A percentile compares a stretch with the other conserved stretches of the same genome.
phyloP scores from a whole-genome alignment of 202 grass and related monocot genomes.

The Bolboschoenoplectus hybrid region DNA sequence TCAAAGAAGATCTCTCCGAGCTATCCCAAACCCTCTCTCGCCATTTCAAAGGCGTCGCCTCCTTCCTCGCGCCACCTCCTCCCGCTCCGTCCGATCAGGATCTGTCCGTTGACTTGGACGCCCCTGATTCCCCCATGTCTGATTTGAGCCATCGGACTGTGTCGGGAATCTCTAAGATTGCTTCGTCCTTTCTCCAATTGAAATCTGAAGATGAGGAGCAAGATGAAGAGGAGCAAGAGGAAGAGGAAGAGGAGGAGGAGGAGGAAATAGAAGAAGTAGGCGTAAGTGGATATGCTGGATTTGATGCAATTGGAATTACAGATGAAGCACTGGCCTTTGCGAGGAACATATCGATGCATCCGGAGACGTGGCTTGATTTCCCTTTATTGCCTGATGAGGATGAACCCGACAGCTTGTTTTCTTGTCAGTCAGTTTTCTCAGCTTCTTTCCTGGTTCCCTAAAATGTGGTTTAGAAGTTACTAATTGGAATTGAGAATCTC shows the following conservation, averaged over 20 bases:
- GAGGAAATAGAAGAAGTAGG: conserved; percentile 43
- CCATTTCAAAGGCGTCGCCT: conserved; percentile 80
- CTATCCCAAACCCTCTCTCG: conserved; percentile 80
- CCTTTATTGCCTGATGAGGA: conserved; percentile 87
- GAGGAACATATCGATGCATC: conserved; percentile 89
- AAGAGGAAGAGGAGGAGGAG: background rate
- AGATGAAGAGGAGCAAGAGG: background rate
- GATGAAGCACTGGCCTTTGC: conserved; percentile 87
- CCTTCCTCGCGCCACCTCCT: conserved; percentile 69
- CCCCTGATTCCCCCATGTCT: conserved; percentile 67
- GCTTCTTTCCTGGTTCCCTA: background rate
- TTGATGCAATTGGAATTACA: conserved; percentile 77
- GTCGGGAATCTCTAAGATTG: conserved; percentile 75
- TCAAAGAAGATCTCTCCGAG: conserved; percentile 96
- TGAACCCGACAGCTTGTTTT: conserved; percentile 70
- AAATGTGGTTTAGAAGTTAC: conserved; percentile 16
- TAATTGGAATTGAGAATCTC: background rate
- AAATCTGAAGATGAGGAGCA: conserved; percentile 55
- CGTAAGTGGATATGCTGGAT: conserved; percentile 42
- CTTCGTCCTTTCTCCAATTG: conserved; percentile 69
- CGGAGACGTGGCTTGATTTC: conserved; percentile 98
- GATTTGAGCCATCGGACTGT: conserved; percentile 70
- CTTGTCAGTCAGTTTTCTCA: conserved; percentile 50
- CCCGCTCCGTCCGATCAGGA: conserved; percentile 32
- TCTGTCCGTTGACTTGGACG: conserved; percentile 24